Percentiles rank a stretch among this genome's conserved stretches.
Evolutionary conservation across 179 eudicot genomes (phyloP).

Genomic region (Silene noctiflora): DNA sequence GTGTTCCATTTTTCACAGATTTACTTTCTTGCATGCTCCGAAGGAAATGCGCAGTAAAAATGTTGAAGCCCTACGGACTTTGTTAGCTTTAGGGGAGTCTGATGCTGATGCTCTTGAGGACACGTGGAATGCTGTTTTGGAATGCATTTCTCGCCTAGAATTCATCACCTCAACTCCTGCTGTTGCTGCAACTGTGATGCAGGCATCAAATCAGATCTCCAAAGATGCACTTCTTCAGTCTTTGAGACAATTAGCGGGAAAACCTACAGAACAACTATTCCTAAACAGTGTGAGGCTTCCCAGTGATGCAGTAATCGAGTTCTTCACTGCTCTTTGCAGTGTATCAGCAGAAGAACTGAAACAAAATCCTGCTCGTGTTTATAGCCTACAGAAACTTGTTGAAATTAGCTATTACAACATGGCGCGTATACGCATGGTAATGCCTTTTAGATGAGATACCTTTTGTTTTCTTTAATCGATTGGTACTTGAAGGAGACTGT

Average conservation of each 20-base stretch:
- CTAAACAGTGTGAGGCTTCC: conserved; percentile 82
- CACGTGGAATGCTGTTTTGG: conserved; percentile 91
- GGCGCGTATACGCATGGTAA: conserved; percentile 99
- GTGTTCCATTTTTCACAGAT: conserved; percentile 43
- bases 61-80: conserved; percentile 89
- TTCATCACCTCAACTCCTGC: conserved; percentile 71
- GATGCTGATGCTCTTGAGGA: conserved; percentile 85
- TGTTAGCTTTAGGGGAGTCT: conserved; percentile 67
- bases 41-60: conserved; percentile 96
- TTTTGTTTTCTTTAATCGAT: conserved; percentile 2
- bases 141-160: conserved; percentile 94
- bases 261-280: conserved; percentile 93
- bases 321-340: conserved; percentile 87
- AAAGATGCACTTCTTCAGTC: conserved; percentile 88
- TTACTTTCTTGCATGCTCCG: conserved; percentile 93
- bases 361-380: conserved; percentile 91
- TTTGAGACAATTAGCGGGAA: conserved; percentile 74
- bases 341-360: conserved; percentile 90
- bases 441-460: conserved; percentile 16
- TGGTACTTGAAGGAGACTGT: not conserved
- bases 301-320: conserved; percentile 89
- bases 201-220: conserved; percentile 85
- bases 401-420: conserved; percentile 97
- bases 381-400: conserved; percentile 93
- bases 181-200: conserved; percentile 85